Evolutionary conservation across 2,329 filamentous ascomycete species (phyloP).

Genomic region (Trichoderma sp.): DNA sequence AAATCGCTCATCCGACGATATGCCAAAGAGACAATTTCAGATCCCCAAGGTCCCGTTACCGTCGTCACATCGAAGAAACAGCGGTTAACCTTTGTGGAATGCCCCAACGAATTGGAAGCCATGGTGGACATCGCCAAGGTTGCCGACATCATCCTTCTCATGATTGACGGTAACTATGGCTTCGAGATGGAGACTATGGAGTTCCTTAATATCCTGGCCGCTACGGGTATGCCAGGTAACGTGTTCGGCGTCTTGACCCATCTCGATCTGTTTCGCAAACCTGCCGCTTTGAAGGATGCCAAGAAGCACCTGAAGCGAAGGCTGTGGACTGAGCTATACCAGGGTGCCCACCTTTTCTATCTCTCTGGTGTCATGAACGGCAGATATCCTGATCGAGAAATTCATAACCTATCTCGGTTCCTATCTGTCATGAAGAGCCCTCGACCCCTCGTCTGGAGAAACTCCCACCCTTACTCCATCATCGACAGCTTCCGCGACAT

Average conservation of each 20-base stretch:
- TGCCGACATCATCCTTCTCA: slow-evolving; percentile 91
- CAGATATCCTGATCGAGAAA: slow-evolving; percentile 91
- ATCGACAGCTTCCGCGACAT: slow-evolving; percentile 95
- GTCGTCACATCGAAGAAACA: slow-evolving; percentile 96
- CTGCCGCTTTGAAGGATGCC: slow-evolving; percentile 83
- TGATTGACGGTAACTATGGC: slow-evolving; percentile 98
- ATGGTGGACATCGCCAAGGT: slow-evolving; percentile 98
- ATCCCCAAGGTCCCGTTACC: slow-evolving; percentile 88
- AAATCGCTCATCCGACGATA: slow-evolving; percentile 93
- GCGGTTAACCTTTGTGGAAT: slow-evolving; percentile 92
- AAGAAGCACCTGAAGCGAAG: slow-evolving; percentile 96
- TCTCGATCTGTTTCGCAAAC: slow-evolving; percentile 91
- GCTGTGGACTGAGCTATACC: slow-evolving; percentile 95
- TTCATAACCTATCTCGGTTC: slow-evolving; percentile 93
- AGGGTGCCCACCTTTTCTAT: slow-evolving; percentile 96
- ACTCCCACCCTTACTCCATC: slow-evolving; percentile 89
- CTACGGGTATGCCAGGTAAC: slow-evolving; percentile 96
- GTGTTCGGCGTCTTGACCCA: slow-evolving; percentile 97
- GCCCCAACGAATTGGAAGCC: slow-evolving; percentile 90
- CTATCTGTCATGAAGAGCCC: slow-evolving; percentile 99
- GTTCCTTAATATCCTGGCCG: slow-evolving; percentile 89
- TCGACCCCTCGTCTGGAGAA: slow-evolving; percentile 91
- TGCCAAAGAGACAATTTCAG: slow-evolving; percentile 88
- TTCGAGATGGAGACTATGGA: slow-evolving; percentile 99
- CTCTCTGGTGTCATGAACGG: slow-evolving; percentile 95